Base-by-base conservation (phyloP, 2,329 filamentous ascomycete species). In the Fusarium marasasianum region DNA sequence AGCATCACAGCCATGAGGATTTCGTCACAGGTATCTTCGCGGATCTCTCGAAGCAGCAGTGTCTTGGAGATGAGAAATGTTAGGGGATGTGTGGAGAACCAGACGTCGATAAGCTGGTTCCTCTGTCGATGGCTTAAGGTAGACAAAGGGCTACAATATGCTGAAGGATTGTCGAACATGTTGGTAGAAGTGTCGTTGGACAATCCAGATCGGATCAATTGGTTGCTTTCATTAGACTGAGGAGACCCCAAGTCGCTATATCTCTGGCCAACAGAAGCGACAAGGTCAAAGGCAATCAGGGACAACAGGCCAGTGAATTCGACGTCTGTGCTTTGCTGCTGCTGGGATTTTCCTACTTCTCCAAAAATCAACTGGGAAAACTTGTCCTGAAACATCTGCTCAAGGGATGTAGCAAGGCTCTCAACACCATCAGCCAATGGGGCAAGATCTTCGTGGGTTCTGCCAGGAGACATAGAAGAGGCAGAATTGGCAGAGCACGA, bases 61-160 rank as follows among this genome's bases (percentile, higher is more conserved):
- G 83, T 84, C 72, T 85, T 85, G 59, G 83, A 84, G 22, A 85
- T 76, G 22, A 84, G 76, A 59, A 82, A 81, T 14, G 83, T 83
- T 12, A 85, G 72, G 33, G 83, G 83, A 50, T 85, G 83, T 18
- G 79, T 69, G 2, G 81, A 82, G 63, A 82, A 85, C 83, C 83
- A 85, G 31, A 85, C 79, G 56, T 85, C 83, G 48, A 85, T 81
- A 31, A 85, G 74, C 60, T 82, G 81, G 13, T 76, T 81, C 59
- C 80, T 78, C 40, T 82, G 80, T 38, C 81, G 69, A 37, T 77
- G 77, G 12, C 80, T 79, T 37, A 81, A 79, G 47, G 78, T 79
- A 33, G 74, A 73, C 9, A 82, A 63, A 26, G 80, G 80, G 53
- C 75, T 80, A 59, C 66, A 71, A 15, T 74, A 61, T 5, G 69